phyloP scores from a whole-genome alignment of 305 asterid species.

The Fraxinus baroniana region DNA sequence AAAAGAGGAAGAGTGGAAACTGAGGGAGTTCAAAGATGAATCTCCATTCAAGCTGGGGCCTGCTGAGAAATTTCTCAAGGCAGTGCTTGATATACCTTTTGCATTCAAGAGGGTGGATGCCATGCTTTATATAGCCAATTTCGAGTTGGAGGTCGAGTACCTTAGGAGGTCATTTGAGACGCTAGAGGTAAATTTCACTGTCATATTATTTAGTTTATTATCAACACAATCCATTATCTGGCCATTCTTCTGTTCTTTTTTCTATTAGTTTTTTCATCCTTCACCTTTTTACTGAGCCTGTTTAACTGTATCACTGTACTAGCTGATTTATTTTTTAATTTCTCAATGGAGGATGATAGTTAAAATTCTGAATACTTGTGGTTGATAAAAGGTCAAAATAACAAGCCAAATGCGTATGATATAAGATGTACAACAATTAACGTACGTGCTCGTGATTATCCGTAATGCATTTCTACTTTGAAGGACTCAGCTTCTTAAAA shows the following conservation, averaged over 20 bases:
- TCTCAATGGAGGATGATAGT: not conserved
- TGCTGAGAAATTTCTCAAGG: constrained; percentile 80
- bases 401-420: not conserved
- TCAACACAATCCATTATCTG: not conserved
- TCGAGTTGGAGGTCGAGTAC: constrained; percentile 64
- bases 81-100: constrained; percentile 67
- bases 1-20: constrained; percentile 63
- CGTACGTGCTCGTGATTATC: not conserved
- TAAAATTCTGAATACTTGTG: not conserved
- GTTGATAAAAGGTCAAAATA: not conserved
- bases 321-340: not conserved
- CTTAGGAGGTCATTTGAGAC: constrained; percentile 73
- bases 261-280: not conserved
- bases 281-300: not conserved
- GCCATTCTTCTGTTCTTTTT: not conserved
- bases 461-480: not conserved
- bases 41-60: constrained; percentile 58
- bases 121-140: constrained; percentile 64
- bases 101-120: constrained; percentile 84
- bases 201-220: not conserved
- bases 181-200: constrained; percentile 51
- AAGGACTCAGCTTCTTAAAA: not conserved
- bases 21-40: constrained; percentile 57
- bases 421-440: not conserved
- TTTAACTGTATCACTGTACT: not conserved